Conservation (phyloP, 2,329 filamentous ascomycete genomes). For the Teratosphaeria epicoccoides region DNA sequence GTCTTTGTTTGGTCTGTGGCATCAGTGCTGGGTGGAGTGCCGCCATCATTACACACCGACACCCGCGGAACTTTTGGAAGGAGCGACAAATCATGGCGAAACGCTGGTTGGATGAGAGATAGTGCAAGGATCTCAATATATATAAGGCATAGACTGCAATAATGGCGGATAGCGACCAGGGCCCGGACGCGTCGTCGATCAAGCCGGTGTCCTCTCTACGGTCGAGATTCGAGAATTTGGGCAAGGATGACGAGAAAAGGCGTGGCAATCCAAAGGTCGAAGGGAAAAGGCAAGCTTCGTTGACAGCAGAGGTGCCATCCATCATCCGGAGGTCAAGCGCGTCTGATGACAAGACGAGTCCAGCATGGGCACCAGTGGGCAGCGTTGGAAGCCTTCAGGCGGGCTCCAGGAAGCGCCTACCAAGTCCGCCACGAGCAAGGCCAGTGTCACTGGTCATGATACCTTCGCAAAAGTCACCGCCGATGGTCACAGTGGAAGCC, state of each 20-base stretch:
- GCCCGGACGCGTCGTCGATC: constrained; percentile 66
- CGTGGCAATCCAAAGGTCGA: constrained; percentile 8
- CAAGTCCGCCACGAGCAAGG: constrained; percentile 29
- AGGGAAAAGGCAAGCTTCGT: constrained; percentile 8
- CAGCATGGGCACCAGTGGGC: not conserved
- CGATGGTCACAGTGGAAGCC: constrained; percentile 40
- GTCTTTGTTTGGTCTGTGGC: too few species aligned
- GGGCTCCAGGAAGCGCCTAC: constrained; percentile 17
- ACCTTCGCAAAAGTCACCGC: constrained; percentile 42
- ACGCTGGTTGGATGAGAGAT: not conserved
- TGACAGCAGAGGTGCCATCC: constrained; percentile 2
- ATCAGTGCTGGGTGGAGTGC: too few species aligned
- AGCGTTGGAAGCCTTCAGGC: not conserved
- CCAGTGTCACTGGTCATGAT: constrained; percentile 41
- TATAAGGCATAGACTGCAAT: not conserved
- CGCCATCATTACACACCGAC: too few species aligned
- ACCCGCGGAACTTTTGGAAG: not conserved
- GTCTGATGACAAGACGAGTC: constrained; percentile 2
- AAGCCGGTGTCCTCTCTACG: constrained; percentile 73
- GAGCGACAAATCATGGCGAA: not conserved
- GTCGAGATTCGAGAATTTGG: constrained; percentile 71
- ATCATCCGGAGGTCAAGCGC: not conserved
- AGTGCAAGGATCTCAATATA: not conserved
- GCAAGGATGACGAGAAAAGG: constrained; percentile 15
- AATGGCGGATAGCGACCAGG: constrained; percentile 31